phyloP scores from a whole-genome alignment of 768 basidiomycete species.

The Lentinula boryana region DNA sequence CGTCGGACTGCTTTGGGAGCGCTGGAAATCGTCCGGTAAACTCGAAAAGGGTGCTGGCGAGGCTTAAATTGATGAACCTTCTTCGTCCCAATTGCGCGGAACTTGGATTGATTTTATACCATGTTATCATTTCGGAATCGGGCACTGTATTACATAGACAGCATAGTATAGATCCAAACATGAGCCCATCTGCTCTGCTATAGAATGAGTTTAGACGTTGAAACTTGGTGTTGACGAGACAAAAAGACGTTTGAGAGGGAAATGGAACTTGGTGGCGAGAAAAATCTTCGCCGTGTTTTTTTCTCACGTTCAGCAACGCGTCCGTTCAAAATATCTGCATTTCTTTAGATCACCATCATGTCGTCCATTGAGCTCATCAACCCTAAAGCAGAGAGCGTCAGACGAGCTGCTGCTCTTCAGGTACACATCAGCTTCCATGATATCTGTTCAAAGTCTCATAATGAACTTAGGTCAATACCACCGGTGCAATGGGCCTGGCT shows the following conservation, averaged over 20 bases:
- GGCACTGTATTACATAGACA: neutral
- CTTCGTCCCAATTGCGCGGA: neutral
- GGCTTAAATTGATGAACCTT: neutral
- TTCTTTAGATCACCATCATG: neutral
- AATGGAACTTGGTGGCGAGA: too few species aligned
- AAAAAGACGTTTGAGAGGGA: too few species aligned
- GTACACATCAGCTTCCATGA: slow-evolving; percentile 32
- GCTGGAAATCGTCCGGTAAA: slow-evolving; percentile 84
- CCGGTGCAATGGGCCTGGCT: slow-evolving; percentile 95
- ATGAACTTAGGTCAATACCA: slow-evolving; percentile 69
- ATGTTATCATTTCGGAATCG: neutral
- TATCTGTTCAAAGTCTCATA: slow-evolving; percentile 16
- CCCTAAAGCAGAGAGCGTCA: slow-evolving; percentile 91
- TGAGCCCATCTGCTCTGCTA: too few species aligned
- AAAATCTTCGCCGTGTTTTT: neutral
- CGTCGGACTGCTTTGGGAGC: slow-evolving; percentile 77
- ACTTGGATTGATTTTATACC: neutral
- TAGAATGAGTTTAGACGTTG: too few species aligned
- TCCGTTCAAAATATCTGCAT: neutral
- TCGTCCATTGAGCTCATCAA: slow-evolving; percentile 83
- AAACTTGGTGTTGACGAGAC: too few species aligned
- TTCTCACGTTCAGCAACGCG: neutral
- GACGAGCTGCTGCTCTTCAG: slow-evolving; percentile 88
- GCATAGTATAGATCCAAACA: neutral
- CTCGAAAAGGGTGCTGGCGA: neutral